Conservation (phyloP, 2,329 filamentous ascomycete species). For the Laburnicola sp. region DNA sequence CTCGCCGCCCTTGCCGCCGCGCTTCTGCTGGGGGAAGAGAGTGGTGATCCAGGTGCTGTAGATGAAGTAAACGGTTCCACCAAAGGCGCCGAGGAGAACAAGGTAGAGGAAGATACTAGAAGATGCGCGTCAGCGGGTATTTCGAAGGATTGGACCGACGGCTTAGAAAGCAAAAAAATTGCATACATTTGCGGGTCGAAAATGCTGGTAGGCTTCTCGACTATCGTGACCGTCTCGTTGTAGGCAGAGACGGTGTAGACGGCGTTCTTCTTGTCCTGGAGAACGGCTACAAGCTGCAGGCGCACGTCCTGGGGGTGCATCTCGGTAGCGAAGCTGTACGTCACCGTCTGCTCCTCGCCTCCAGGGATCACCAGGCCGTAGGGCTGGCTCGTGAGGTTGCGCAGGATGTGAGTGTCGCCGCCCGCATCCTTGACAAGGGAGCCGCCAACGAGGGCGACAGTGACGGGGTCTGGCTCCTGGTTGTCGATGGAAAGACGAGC, state of each 20-base stretch:
- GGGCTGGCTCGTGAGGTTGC: constrained; percentile 79
- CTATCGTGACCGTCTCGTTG: constrained; percentile 80
- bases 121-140: constrained; percentile 8
- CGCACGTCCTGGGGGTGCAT: constrained; percentile 89
- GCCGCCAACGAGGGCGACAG: constrained; percentile 75
- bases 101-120: constrained; percentile 94
- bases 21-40: constrained; percentile 83
- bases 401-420: constrained; percentile 64
- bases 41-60: constrained; percentile 98
- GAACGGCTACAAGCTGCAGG: constrained; percentile 74
- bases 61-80: constrained; percentile 86
- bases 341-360: constrained; percentile 73
- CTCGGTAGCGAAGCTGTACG: constrained; percentile 85
- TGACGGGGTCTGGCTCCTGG: constrained; percentile 74
- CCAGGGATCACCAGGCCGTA: constrained; percentile 75
- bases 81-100: constrained; percentile 78
- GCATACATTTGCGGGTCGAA: constrained; percentile 94
- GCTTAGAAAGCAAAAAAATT: constrained; percentile 7
- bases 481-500: constrained; percentile 83
- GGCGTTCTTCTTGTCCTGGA: constrained; percentile 67
- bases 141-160: neutral
- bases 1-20: constrained; percentile 65
- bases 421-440: constrained; percentile 65
- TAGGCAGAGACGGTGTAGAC: constrained; percentile 78
- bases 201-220: constrained; percentile 87